Evolutionary conservation across 495 filamentous ascomycete species (phyloP).

Genomic region (Lasiosphaeria ovina): DNA sequence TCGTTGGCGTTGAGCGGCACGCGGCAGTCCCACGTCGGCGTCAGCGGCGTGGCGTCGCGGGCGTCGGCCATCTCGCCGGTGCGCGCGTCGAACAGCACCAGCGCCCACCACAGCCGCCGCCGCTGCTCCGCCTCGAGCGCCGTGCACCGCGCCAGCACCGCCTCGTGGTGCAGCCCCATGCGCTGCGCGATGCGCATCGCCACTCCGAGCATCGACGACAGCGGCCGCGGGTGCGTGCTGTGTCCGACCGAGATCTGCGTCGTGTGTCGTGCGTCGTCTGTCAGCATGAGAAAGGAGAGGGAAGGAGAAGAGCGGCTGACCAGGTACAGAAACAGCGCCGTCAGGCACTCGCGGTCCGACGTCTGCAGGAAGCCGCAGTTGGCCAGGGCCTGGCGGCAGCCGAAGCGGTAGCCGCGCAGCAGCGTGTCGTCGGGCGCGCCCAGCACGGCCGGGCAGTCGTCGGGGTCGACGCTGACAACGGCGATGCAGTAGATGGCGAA

Average conservation of each 20-base stretch:
- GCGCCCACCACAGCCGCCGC: conserved; percentile 60
- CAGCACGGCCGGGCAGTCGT: conserved; percentile 45
- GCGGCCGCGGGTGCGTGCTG: conserved; percentile 48
- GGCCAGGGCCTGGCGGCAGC: conserved; percentile 54
- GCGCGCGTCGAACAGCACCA: conserved; percentile 52
- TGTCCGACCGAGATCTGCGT: conserved; percentile 50
- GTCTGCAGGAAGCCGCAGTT: conserved; percentile 46
- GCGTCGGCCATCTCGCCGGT: conserved; percentile 45
- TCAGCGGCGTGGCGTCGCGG: conserved; percentile 32
- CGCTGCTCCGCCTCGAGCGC: conserved; percentile 57
- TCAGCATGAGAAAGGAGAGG: not conserved
- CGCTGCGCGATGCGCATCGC: conserved; percentile 55
- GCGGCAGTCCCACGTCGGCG: conserved; percentile 56
- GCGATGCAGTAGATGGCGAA: conserved; percentile 58
- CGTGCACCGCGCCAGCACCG: conserved; percentile 28
- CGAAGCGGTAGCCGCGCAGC: conserved; percentile 47
- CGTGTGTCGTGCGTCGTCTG: conserved; percentile 3
- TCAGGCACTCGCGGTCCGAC: conserved; percentile 54
- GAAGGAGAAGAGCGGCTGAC: conserved; percentile 39
- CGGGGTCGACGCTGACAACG: conserved; percentile 40
- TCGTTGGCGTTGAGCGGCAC: conserved; percentile 57
- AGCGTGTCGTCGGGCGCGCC: conserved; percentile 42
- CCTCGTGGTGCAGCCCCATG: conserved; percentile 53
- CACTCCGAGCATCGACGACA: conserved; percentile 53
- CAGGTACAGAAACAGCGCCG: conserved; percentile 59